Evolutionary conservation across 345 rosid genomes (phyloP).

Genomic region (Melaleuca alternifolia): DNA sequence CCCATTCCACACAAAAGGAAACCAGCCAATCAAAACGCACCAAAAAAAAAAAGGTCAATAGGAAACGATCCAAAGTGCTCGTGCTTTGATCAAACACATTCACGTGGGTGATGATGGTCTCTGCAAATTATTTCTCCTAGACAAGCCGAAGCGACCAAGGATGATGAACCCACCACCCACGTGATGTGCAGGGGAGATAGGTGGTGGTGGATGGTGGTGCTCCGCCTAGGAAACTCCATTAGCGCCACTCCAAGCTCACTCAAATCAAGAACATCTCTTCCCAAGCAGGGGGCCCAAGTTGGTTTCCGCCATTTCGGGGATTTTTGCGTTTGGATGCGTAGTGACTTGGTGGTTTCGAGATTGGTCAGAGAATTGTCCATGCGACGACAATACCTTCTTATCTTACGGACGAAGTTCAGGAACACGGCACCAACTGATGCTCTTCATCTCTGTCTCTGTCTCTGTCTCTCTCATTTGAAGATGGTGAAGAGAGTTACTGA

Average conservation of each 20-base stretch:
- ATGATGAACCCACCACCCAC: not conserved
- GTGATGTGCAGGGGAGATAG: not conserved
- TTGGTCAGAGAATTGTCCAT: not conserved
- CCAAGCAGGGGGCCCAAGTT: not conserved
- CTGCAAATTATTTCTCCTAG: not conserved
- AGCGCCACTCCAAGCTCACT: not conserved
- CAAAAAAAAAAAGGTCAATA: not conserved
- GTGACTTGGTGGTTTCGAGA: not conserved
- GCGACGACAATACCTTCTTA: not conserved
- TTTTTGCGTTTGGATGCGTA: not conserved
- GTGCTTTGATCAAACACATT: not conserved
- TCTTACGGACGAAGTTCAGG: not conserved
- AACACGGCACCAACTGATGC: not conserved
- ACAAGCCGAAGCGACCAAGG: not conserved
- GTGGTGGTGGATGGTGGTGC: not conserved
- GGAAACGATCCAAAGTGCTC: not conserved
- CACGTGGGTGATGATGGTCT: not conserved
- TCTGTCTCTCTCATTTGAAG: not conserved
- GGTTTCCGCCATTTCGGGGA: not conserved
- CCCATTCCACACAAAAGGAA: not conserved
- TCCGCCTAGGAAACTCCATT: not conserved
- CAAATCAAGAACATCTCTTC: not conserved
- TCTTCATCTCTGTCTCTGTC: not conserved
- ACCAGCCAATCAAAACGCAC: not conserved
- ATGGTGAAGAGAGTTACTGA: not conserved